Evolutionary conservation across 495 filamentous ascomycete species (phyloP).

Genomic region (Amniculicola lignicola): DNA sequence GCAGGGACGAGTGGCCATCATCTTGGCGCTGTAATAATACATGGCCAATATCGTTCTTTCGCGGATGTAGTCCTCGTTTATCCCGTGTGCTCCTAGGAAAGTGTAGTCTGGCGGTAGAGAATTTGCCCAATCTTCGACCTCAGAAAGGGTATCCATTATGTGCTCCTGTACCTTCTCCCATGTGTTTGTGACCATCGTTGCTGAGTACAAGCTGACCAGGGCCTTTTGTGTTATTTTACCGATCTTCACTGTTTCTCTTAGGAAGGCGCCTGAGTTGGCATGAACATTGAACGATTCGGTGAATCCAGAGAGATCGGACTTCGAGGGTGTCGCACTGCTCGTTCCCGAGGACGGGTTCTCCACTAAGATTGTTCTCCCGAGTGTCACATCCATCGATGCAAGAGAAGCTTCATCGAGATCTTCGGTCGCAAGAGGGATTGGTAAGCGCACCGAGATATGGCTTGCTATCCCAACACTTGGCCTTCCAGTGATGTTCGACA

Average conservation of each 20-base stretch:
- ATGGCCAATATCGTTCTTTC: slow-evolving; percentile 45
- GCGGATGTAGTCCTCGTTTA: slow-evolving; percentile 25
- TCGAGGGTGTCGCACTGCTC: neutral
- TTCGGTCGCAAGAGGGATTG: slow-evolving; percentile 26
- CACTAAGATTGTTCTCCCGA: neutral
- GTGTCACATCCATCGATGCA: neutral
- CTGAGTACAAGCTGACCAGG: slow-evolving; percentile 57
- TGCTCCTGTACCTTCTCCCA: slow-evolving; percentile 61
- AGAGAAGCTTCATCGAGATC: slow-evolving; percentile 11
- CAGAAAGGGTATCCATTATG: slow-evolving; percentile 52
- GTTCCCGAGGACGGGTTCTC: slow-evolving; percentile 1
- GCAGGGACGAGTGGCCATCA: slow-evolving; percentile 61
- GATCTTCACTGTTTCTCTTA: slow-evolving; percentile 51
- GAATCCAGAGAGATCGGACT: neutral
- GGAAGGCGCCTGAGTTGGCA: slow-evolving; percentile 42
- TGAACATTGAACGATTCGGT: neutral
- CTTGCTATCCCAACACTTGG: slow-evolving; percentile 21
- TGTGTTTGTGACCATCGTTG: slow-evolving; percentile 50
- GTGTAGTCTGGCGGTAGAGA: slow-evolving; percentile 9
- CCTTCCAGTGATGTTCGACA: slow-evolving; percentile 26
- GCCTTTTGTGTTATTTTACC: slow-evolving; percentile 55
- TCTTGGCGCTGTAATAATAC: slow-evolving; percentile 56
- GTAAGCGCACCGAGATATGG: slow-evolving; percentile 27
- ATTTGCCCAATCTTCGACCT: slow-evolving; percentile 53
- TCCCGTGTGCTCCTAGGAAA: slow-evolving; percentile 3